Evolutionary conservation across 2,329 filamentous ascomycete species (phyloP).

Genomic region (Diplodia scrobiculata): DNA sequence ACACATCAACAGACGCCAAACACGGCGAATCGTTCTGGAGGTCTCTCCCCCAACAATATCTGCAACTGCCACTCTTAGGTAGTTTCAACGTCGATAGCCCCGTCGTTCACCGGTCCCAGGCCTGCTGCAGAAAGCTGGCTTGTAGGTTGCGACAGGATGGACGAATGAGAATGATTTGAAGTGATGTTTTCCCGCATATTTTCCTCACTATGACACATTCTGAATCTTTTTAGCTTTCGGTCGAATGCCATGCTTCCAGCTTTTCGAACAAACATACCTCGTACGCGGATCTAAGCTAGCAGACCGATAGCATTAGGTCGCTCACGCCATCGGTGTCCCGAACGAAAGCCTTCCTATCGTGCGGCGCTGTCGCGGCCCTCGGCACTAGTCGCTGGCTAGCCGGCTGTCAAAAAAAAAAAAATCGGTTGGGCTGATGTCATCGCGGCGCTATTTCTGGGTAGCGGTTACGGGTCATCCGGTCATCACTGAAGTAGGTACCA

Average conservation of each 20-base stretch:
- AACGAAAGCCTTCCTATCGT: neutral
- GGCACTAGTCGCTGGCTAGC: neutral
- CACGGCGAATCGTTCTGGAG: neutral
- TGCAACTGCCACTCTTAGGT: conserved; percentile 18
- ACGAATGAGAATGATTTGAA: conserved; percentile 22
- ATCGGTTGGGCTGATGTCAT: neutral
- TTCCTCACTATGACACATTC: neutral
- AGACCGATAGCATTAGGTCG: too few species aligned
- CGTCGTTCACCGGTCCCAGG: neutral
- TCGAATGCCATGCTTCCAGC: neutral
- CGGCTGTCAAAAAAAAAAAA: neutral
- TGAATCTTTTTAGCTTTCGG: neutral
- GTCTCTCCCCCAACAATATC: neutral
- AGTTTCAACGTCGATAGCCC: conserved; percentile 16
- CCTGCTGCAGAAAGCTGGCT: neutral
- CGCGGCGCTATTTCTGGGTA: neutral
- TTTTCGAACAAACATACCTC: neutral
- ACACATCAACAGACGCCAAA: neutral
- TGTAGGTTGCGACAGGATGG: neutral
- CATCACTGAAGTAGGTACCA: neutral
- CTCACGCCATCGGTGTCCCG: neutral
- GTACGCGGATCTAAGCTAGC: neutral
- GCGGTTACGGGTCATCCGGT: neutral
- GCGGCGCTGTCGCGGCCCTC: neutral
- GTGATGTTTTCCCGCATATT: neutral